Conservation (phyloP, 2,329 filamentous ascomycete genomes). For the Chaetomiaceae sp. region DNA sequence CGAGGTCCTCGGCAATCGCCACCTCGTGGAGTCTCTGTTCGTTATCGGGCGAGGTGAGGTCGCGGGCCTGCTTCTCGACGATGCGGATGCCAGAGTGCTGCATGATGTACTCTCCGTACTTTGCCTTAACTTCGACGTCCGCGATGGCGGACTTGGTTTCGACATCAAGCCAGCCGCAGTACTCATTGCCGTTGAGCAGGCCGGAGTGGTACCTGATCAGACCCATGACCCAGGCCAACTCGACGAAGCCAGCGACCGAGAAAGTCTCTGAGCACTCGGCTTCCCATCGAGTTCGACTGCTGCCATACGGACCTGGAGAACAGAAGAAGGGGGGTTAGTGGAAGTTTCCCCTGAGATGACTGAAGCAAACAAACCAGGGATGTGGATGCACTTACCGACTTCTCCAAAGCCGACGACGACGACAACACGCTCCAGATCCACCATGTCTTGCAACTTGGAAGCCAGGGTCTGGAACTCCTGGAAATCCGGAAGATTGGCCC, state of each 20-base stretch:
- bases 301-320: not conserved
- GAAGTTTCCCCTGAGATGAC: no score
- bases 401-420: not conserved
- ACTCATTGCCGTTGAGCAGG: slow-evolving; percentile 42
- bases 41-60: slow-evolving; percentile 25
- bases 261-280: slow-evolving; percentile 66
- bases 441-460: not conserved
- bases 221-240: slow-evolving; percentile 73
- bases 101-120: slow-evolving; percentile 32
- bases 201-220: slow-evolving; percentile 60
- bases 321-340: not conserved
- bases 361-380: not conserved
- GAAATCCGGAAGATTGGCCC: not conserved
- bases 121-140: slow-evolving; percentile 31
- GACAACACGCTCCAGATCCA: not conserved
- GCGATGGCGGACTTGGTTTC: slow-evolving; percentile 27
- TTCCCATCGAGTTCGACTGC: slow-evolving; percentile 58
- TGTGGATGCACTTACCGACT: not conserved
- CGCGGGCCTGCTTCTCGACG: slow-evolving; percentile 26
- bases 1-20: slow-evolving; percentile 31
- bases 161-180: slow-evolving; percentile 52
- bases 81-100: slow-evolving; percentile 34
- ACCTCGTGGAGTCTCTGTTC: slow-evolving; percentile 33
- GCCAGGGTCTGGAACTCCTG: not conserved
- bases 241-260: slow-evolving; percentile 64